A percentile compares a stretch with the other conserved stretches of the same genome.
Conservation (phyloP, 1,284 basidiomycete genomes). For the Erythrobasidium hasegawianum region DNA sequence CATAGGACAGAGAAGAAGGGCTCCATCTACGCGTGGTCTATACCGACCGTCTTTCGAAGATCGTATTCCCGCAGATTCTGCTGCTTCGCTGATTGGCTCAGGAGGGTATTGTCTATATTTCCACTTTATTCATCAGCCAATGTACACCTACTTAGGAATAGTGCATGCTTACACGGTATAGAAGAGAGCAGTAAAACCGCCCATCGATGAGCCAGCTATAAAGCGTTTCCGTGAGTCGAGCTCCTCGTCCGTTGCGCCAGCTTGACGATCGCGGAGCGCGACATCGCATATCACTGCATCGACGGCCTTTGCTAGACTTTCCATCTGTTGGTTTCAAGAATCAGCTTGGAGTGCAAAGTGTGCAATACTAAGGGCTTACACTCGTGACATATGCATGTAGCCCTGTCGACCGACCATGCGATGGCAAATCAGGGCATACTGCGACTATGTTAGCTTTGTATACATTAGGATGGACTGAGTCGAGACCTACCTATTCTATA, state of each 20-base stretch:
- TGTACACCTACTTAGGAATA: too few relatives aligned
- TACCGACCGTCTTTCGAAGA: constrained; percentile 11
- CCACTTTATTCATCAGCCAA: too few relatives aligned
- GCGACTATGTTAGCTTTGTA: too few relatives aligned
- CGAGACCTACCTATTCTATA: constrained; percentile 21
- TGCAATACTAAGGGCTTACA: constrained; percentile 25
- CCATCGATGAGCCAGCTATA: constrained; percentile 24
- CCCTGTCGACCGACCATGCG: constrained; percentile 42
- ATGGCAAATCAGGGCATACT: constrained; percentile 42
- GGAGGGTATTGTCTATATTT: constrained; percentile 28
- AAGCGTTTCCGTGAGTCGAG: constrained; percentile 28
- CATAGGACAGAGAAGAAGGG: constrained; percentile 44
- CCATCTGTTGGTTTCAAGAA: constrained; percentile 8
- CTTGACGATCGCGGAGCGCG: constrained; percentile 14
- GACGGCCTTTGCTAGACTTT: constrained; percentile 37
- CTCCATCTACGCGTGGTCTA: constrained; percentile 39
- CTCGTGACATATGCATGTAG: constrained; percentile 39
- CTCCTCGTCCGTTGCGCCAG: constrained; percentile 22
- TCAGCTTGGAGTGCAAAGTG: not conserved
- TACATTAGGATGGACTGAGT: too few relatives aligned
- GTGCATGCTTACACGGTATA: constrained; percentile 23
- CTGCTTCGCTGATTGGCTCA: constrained; percentile 22
- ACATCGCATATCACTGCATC: constrained; percentile 40
- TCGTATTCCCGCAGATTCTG: constrained; percentile 20
- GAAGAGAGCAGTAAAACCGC: constrained; percentile 25